A percentile compares a stretch with the other conserved stretches of the same genome.
phyloP scores from a whole-genome alignment of 768 basidiomycete species.

The Boletus reticuloceps region DNA sequence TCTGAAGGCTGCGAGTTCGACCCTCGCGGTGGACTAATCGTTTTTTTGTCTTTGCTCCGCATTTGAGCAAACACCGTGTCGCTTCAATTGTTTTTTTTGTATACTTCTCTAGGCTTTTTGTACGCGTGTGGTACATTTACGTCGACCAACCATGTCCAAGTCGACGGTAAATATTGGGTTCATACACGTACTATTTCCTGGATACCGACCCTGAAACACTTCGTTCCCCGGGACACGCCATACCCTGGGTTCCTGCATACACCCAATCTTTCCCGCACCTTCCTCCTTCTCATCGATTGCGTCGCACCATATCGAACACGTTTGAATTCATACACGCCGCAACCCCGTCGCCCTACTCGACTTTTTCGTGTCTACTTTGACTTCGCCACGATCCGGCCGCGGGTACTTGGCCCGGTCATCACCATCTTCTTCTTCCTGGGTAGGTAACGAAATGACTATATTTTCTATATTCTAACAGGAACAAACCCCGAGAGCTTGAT shows the following conservation, averaged over 20 bases:
- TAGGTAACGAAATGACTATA: neutral
- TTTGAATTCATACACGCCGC: neutral
- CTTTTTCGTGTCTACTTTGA: too few species aligned
- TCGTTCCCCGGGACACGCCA: neutral
- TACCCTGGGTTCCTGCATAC: neutral
- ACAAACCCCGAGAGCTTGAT: too few species aligned
- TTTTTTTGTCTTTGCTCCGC: neutral
- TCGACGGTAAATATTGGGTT: neutral
- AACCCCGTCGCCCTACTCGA: neutral
- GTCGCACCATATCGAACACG: neutral
- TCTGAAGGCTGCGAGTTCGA: constrained; percentile 66
- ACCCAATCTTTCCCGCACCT: neutral
- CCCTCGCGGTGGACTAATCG: constrained; percentile 58
- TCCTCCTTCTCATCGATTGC: neutral
- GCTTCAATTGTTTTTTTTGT: too few species aligned
- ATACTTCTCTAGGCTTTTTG: too few species aligned
- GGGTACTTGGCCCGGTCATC: neutral
- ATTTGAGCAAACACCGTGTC: too few species aligned
- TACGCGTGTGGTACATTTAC: too few species aligned
- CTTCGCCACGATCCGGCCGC: neutral
- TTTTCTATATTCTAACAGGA: too few species aligned
- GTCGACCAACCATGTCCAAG: too few species aligned
- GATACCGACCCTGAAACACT: too few species aligned
- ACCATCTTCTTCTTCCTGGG: neutral
- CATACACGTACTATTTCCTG: neutral